Percentiles rank a stretch among this genome's conserved stretches.
These are phyloP conservation scores for Microdochium bolleyi DNA, from an alignment of 2,329 filamentous ascomycete species.

Conservation along the genomic window DNA sequence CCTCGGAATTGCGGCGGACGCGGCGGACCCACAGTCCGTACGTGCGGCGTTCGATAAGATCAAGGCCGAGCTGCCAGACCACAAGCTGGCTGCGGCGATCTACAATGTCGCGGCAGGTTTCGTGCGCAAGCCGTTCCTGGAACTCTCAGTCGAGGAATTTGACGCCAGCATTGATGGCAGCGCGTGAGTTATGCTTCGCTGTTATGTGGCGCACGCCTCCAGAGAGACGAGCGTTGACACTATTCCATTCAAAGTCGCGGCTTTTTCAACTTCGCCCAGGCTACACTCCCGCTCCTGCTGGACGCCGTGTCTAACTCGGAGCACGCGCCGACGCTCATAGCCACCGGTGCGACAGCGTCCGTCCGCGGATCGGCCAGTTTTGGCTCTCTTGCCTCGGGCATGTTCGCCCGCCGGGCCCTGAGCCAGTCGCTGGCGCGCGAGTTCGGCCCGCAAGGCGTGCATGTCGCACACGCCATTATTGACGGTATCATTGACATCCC, in stretches of 20 bases:
- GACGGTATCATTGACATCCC: conserved; percentile 73
- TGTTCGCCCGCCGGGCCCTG: conserved; percentile 62
- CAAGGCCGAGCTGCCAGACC: conserved; percentile 45
- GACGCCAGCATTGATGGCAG: conserved; percentile 35
- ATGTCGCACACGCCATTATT: conserved; percentile 66
- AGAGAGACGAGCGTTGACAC: too few species aligned
- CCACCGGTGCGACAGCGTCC: conserved; percentile 69
- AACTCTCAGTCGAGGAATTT: conserved; percentile 42
- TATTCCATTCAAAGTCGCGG: conserved; percentile 34
- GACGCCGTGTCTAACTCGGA: conserved; percentile 37
- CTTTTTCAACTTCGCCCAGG: conserved; percentile 63
- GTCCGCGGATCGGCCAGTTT: conserved; percentile 58
- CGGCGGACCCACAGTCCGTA: conserved; percentile 32
- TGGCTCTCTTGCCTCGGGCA: conserved; percentile 58
- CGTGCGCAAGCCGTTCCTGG: conserved; percentile 48
- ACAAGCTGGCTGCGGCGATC: conserved; percentile 54
- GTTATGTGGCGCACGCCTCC: not conserved
- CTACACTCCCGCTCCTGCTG: conserved; percentile 56
- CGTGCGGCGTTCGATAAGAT: conserved; percentile 56
- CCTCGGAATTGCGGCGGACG: conserved; percentile 61
- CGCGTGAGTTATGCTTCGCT: conserved; percentile 31
- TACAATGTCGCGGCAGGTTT: conserved; percentile 58
- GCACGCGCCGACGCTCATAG: conserved; percentile 62
- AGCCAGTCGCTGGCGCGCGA: conserved; percentile 62
- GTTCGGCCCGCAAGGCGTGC: conserved; percentile 66